These are phyloP conservation scores for Durio zibethinus DNA, from an alignment of 345 rosid genomes.

Conservation along the genomic window DNA sequence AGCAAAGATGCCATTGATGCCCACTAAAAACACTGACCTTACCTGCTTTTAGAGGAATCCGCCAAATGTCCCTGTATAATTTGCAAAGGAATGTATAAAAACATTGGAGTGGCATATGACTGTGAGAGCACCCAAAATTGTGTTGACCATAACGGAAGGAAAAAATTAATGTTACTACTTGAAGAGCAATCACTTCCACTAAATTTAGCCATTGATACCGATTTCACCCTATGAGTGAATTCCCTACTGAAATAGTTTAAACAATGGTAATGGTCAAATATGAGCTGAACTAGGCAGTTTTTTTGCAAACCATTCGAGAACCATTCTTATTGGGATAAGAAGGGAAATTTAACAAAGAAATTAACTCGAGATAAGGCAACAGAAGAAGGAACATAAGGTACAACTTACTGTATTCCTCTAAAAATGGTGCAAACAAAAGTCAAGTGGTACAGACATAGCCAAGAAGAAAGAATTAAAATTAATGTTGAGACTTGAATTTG, in stretches of 20 bases:
- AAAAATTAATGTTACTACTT: constrained; percentile 33
- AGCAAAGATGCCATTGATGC: constrained; percentile 42
- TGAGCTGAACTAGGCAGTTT: neutral
- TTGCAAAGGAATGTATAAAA: constrained; percentile 10
- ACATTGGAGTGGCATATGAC: neutral
- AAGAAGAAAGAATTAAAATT: constrained; percentile 2
- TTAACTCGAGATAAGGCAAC: neutral
- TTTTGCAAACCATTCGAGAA: neutral
- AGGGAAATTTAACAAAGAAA: neutral
- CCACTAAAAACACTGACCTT: constrained; percentile 30
- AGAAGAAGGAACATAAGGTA: neutral
- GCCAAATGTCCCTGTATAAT: constrained; percentile 43
- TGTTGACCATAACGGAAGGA: neutral
- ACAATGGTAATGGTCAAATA: neutral
- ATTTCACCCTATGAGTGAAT: constrained; percentile 87
- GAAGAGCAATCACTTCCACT: constrained; percentile 73
- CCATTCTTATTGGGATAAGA: neutral
- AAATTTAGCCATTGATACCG: constrained; percentile 90
- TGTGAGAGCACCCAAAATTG: neutral
- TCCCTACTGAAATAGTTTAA: constrained; percentile 55
- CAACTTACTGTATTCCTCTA: constrained; percentile 79
- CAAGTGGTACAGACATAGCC: constrained; percentile 81
- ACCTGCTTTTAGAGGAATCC: constrained; percentile 38
- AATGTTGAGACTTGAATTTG: neutral
- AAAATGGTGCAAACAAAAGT: constrained; percentile 87